Evolutionary conservation across 306 rosid genomes (phyloP), one percentile per base, ranked within the genome.

Genomic region (Rubus idaeus): DNA sequence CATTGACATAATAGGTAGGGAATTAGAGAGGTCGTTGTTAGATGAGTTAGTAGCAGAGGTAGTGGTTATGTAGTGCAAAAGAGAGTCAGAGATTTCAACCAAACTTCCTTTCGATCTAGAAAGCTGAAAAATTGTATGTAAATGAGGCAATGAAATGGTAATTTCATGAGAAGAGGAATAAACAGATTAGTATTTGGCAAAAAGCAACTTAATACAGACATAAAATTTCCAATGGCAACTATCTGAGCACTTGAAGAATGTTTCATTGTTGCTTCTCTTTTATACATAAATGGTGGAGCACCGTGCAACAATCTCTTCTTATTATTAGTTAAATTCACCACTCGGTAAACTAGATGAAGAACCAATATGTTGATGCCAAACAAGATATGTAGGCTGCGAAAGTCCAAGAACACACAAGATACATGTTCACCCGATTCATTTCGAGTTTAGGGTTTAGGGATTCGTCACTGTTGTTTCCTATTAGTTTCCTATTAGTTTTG

Each of bases 31-130:
- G 53, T 52, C 77, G 78, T 10, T 96, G 77, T 81, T 86, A 68
- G 92, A 92, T 78, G 98, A 91, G 56, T 80, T 96, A 66, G 86
- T 95, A 49, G 87, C 84, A 60, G 97, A 90, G 84, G 84, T 83
- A 75, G 85, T 77, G 6, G 80, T 79, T 49, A 69, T 75, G 77
- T 86, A 79, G 60, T 60, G 60, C 52, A 78, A 18, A 65, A 6
- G 87, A 81, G 83, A 72, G 67, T 70, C 57, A 61, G 47, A 10
- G 52, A 78, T 79, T 75, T 82, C 87, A 74, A 51, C 78, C 84
- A 12, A 76, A 66, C 56, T 52, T 55, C 18, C 74, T 79, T 68
- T 77, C 44, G 71, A 56, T 77, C 74, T 63, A 76, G 77, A 77
- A 75, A 74, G 74, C 71, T 74, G 60, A 74, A 64, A 52, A 60